A percentile compares a stretch with the other conserved stretches of the same genome.
These are phyloP conservation scores for Digitaria exilis DNA, from an alignment of 202 grass and related monocot species.

Conservation along the genomic window DNA sequence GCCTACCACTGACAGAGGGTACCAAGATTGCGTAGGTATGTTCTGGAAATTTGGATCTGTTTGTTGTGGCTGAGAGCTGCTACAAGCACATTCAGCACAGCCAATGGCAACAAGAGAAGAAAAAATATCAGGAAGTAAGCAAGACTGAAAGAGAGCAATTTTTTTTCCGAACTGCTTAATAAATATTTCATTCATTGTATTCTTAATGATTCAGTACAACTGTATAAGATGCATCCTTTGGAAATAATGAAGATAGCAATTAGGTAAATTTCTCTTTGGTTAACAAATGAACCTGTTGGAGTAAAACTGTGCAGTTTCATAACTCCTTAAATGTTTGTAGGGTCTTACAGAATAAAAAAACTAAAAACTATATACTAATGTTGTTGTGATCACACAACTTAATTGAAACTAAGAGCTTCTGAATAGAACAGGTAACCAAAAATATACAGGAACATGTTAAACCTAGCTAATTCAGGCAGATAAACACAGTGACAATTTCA, in stretches of 20 bases:
- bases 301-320: too few relatives aligned
- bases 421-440: background rate
- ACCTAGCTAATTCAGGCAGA: background rate
- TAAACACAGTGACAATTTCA: background rate
- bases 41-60: slow-evolving; percentile 70
- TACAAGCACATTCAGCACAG: slow-evolving; percentile 35
- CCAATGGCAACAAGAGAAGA: background rate
- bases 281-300: slow-evolving; percentile 5
- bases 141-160: background rate
- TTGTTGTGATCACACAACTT: background rate
- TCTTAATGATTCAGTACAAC: background rate
- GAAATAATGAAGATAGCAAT: slow-evolving; percentile 4
- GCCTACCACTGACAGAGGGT: slow-evolving; percentile 63
- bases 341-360: too few relatives aligned
- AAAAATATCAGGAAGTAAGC: background rate
- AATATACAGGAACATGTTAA: slow-evolving; percentile 15
- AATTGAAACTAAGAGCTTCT: background rate
- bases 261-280: background rate
- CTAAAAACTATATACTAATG: too few relatives aligned
- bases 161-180: slow-evolving; percentile 20
- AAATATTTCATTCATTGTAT: background rate
- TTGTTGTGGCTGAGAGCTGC: slow-evolving; percentile 63
- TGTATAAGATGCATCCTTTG: slow-evolving; percentile 23
- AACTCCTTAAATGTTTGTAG: too few relatives aligned
- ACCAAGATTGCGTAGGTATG: slow-evolving; percentile 70